phyloP scores from a whole-genome alignment of 2,329 filamentous ascomycete species.

The Neofusicoccum kwambonambiense region DNA sequence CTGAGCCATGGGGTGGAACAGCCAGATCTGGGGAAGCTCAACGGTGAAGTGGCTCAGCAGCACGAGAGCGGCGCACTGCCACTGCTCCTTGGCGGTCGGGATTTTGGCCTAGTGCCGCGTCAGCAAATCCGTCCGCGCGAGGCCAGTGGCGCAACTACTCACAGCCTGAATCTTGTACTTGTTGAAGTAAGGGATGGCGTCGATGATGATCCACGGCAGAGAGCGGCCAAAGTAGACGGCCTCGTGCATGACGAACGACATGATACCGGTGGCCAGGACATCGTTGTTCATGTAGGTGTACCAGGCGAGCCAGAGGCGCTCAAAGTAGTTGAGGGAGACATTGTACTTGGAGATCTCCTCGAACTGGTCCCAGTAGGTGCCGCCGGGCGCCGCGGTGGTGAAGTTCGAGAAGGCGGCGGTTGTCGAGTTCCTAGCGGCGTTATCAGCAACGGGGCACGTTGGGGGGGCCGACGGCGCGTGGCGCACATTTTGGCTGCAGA shows the following conservation, averaged over 20 bases:
- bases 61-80: slow-evolving; percentile 88
- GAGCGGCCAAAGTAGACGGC: slow-evolving; percentile 88
- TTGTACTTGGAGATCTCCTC: slow-evolving; percentile 69
- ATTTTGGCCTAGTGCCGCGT: slow-evolving; percentile 64
- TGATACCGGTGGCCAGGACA: slow-evolving; percentile 90
- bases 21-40: slow-evolving; percentile 97
- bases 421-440: slow-evolving; percentile 35
- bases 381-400: slow-evolving; percentile 38
- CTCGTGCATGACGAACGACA: slow-evolving; percentile 97
- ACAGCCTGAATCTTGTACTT: slow-evolving; percentile 93
- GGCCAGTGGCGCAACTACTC: slow-evolving; percentile 33
- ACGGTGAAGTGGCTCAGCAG: slow-evolving; percentile 96
- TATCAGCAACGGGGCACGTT: neutral
- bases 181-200: slow-evolving; percentile 81
- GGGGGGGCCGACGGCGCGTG: too few relatives aligned
- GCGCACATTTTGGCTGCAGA: neutral
- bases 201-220: slow-evolving; percentile 90
- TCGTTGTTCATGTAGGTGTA: slow-evolving; percentile 99
- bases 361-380: slow-evolving; percentile 66
- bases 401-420: slow-evolving; percentile 27
- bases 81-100: slow-evolving; percentile 89
- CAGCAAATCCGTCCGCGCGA: neutral
- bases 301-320: slow-evolving; percentile 92
- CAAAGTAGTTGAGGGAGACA: slow-evolving; percentile 79
- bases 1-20: slow-evolving; percentile 96